Percentiles rank a stretch among this genome's conserved stretches.
Conservation (phyloP, 345 rosid species). For the Citropsis articulata region DNA sequence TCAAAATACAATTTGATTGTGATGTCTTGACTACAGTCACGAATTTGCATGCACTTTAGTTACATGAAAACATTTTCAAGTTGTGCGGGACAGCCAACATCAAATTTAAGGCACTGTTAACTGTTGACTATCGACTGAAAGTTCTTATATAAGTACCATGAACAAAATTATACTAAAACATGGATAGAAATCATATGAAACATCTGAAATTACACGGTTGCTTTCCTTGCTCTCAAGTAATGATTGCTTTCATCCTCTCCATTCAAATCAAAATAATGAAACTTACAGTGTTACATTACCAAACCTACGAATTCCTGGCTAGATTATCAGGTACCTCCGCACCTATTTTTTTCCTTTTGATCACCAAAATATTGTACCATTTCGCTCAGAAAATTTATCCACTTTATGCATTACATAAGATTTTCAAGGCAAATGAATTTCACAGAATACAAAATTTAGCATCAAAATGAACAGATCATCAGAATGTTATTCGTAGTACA, state of each 20-base stretch:
- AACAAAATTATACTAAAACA: neutral
- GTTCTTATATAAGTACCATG: neutral
- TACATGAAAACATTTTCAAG: neutral
- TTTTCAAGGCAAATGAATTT: neutral
- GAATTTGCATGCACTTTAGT: neutral
- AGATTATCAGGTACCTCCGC: neutral
- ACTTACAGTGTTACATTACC: neutral
- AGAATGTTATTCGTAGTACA: neutral
- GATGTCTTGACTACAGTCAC: neutral
- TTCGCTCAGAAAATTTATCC: neutral
- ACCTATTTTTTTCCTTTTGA: neutral
- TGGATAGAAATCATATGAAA: neutral
- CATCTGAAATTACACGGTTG: neutral
- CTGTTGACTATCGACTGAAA: neutral
- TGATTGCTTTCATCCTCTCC: neutral
- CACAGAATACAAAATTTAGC: neutral
- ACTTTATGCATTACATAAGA: neutral
- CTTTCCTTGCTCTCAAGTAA: neutral
- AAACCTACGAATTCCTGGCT: neutral
- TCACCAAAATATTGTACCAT: too few species aligned
- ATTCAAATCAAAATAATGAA: neutral
- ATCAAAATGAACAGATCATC: neutral
- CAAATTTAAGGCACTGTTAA: neutral
- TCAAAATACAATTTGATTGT: neutral
- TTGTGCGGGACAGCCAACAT: neutral